These are phyloP conservation scores for Phialemonium atrogriseum DNA, from an alignment of 2,329 filamentous ascomycete genomes.

Conservation along the genomic window DNA sequence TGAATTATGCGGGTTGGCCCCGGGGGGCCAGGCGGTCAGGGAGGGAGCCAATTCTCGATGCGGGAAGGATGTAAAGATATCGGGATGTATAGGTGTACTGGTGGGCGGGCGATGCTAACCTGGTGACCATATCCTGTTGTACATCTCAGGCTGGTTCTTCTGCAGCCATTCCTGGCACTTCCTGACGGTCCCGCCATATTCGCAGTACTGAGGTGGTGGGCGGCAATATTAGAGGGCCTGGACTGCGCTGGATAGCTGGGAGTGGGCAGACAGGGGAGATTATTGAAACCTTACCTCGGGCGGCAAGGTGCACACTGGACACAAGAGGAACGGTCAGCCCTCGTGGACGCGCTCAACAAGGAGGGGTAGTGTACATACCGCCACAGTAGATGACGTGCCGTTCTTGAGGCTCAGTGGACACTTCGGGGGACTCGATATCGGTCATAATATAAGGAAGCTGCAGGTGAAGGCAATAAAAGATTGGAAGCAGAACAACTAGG, in stretches of 20 bases:
- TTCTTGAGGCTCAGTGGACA: conserved; percentile 36
- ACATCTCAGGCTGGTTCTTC: conserved; percentile 63
- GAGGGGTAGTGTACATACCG: conserved; percentile 33
- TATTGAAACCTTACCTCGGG: conserved; percentile 45
- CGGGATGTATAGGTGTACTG: not conserved
- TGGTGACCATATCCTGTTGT: conserved; percentile 75
- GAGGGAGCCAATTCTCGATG: not conserved
- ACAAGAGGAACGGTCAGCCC: conserved; percentile 9
- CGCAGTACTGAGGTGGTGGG: conserved; percentile 68
- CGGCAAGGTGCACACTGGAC: conserved; percentile 53
- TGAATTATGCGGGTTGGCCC: conserved; percentile 22
- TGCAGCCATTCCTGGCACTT: conserved; percentile 97
- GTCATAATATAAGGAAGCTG: no score
- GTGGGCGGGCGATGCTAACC: conserved; percentile 42
- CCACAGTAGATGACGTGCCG: conserved; percentile 49
- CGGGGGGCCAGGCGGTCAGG: conserved; percentile 1
- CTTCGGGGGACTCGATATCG: conserved; percentile 41
- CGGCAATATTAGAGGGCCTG: conserved; percentile 1
- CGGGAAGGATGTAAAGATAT: conserved; percentile 2
- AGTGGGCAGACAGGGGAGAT: no score
- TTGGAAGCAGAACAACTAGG: no score
- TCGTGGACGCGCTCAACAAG: not conserved
- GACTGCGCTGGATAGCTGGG: not conserved
- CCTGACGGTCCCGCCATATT: conserved; percentile 92
- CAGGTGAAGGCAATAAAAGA: no score